phyloP scores from a whole-genome alignment of 768 basidiomycete species.

The Amylocystis lapponica region DNA sequence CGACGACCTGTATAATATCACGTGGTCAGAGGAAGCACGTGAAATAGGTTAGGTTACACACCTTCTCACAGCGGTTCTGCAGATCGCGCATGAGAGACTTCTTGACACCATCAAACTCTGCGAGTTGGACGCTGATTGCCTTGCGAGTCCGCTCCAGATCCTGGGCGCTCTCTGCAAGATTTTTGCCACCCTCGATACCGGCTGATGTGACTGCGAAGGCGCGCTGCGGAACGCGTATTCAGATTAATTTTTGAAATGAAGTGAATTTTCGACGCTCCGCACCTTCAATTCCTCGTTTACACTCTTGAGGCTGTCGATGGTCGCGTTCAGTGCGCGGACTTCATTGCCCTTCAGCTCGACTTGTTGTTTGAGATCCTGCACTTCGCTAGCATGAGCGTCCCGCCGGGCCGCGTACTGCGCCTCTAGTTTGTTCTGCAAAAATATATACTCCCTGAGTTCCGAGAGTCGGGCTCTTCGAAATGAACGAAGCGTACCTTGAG shows the following conservation, averaged over 20 bases:
- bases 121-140: conserved; percentile 94
- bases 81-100: conserved; percentile 98
- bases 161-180: conserved; percentile 93
- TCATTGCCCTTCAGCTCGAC: conserved; percentile 81
- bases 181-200: conserved; percentile 95
- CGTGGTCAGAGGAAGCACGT: conserved; percentile 8
- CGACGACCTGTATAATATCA: conserved; percentile 72
- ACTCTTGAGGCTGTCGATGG: conserved; percentile 89
- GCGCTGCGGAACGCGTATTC: conserved; percentile 50
- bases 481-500: conserved; percentile 63
- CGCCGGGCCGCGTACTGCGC: conserved; percentile 90
- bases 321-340: conserved; percentile 74
- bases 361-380: conserved; percentile 82
- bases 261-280: conserved; percentile 11
- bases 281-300: conserved; percentile 99
- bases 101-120: conserved; percentile 98
- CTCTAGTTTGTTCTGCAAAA: conserved; percentile 80
- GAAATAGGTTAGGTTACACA: conserved; percentile 21
- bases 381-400: conserved; percentile 82
- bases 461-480: not conserved
- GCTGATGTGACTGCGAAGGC: conserved; percentile 96
- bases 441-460: too few species aligned
- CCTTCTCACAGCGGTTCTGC: conserved; percentile 99
- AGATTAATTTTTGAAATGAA: not conserved
- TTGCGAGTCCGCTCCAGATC: conserved; percentile 96